Evolutionary conservation across 306 rosid species (phyloP).

Genomic region (Rosa persica): DNA sequence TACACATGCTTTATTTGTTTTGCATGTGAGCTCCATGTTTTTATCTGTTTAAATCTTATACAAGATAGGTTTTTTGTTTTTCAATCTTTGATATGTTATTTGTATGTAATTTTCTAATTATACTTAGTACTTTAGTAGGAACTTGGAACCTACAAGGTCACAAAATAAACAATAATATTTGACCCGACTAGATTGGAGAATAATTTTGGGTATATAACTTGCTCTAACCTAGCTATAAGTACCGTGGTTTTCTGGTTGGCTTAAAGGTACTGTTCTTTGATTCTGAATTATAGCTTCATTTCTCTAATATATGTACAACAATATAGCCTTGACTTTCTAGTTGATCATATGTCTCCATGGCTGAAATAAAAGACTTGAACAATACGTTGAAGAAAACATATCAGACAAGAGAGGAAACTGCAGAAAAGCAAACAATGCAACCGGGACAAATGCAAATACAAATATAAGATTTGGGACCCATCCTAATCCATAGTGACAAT

Average conservation of each 20-base stretch:
- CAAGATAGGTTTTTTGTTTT: too few species aligned
- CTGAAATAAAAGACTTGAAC: conserved; percentile 34
- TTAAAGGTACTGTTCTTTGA: background rate
- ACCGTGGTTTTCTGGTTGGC: background rate
- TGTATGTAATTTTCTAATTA: too few species aligned
- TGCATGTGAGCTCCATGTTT: too few species aligned
- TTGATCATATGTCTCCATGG: conserved; percentile 28
- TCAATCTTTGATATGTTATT: too few species aligned
- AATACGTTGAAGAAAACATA: conserved; percentile 37
- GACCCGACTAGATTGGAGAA: too few species aligned
- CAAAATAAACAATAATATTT: too few species aligned
- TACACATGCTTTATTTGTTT: too few species aligned
- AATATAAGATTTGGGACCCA: conserved; percentile 39
- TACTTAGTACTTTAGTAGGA: too few species aligned
- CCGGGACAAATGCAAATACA: conserved; percentile 29
- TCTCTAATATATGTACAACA: background rate
- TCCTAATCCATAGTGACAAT: conserved; percentile 24
- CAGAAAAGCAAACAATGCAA: conserved; percentile 30
- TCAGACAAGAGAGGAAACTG: conserved; percentile 41
- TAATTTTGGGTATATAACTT: too few species aligned
- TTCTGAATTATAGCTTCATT: background rate
- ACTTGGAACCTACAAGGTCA: too few species aligned
- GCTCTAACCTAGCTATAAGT: too few species aligned
- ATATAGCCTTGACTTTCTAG: background rate
- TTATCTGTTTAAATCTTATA: too few species aligned